Evolutionary conservation across 2,329 filamentous ascomycete genomes (phyloP), one percentile per base, ranked within the genome.

Genomic region (Fusarium odoratissimum): DNA sequence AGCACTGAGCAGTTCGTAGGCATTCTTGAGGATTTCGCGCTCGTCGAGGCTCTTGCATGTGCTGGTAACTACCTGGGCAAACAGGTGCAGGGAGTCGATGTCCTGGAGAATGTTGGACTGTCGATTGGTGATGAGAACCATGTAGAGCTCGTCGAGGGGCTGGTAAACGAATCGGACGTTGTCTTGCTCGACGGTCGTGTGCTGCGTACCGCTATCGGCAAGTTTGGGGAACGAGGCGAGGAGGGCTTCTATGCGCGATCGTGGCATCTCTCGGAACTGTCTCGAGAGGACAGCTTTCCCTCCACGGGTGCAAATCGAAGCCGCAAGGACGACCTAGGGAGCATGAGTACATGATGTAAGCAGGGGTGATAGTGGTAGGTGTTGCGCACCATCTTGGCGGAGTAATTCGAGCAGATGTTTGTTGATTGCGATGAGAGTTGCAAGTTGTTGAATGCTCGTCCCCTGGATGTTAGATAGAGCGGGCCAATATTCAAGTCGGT

Each of bases 81-180:
- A 99, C 25, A 99, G 89, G 83, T 99, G 97, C 68, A 99, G 90
- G 67, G 96, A 97, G 85, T 98, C 96, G 83, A 99, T 99, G 84
- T 99, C 96, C 85, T 99, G 96, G 57, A 99, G 89, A 77, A 99
- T 99, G 85, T 99, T 99, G 83, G 95, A 98, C 87, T 98, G 96
- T 79, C 95, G 93, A 88, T 99, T 99, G 83, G 97, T 99, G 84
- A 99, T 98, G 80, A 99, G 91, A 75, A 99, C 95, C 91, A 99
- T 98, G 89, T 99, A 99, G 74, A 99, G 91, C 87, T 99, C 97
- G 85, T 99, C 97, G 74, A 99, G 89, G 68, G 96, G 97, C 83
- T 99, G 96, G 87, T 99, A 99, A 66, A 99, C 96, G 82, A 98
- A 99, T 86, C 96, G 95, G 80, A 99, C 96, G 86, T 97, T 98